Evolutionary conservation across 208 protist genomes (phyloP), one percentile per base, ranked within the genome.

Genomic region (Leishmania lainsoni): DNA sequence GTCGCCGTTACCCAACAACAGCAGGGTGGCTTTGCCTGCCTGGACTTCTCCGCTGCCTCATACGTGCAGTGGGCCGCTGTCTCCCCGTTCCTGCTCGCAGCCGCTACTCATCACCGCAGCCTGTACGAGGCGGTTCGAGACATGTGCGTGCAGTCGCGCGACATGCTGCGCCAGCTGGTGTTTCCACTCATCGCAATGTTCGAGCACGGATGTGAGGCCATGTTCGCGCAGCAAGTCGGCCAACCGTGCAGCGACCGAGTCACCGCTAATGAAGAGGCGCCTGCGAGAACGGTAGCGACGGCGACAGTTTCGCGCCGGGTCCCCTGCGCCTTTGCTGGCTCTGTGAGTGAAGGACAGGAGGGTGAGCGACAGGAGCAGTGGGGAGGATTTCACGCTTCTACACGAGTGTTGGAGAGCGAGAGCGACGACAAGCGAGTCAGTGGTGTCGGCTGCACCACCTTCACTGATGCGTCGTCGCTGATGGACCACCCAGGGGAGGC

Each of bases 111-210:
- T 14, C 84, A 94, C 74, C 65, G 76, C 16, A 79, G 80, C 14
- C 49, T 97, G 17, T 83, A 90, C 81, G 74, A 84, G 72, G 88
- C 85, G 2, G 74, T 97, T 68, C 74, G 85, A n/a, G 86, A 92
- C 45, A 92, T 97, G 91, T 97, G 93, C 69, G 78, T 79, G 20
- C 86, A 86, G 20, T 97, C 93, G 29, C 83, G 76, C 10, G 75
- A 80, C 22, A 86, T 97, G 81, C 81, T 97, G 54, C 88, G 92
- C 69, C 93, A 97, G 83, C 81, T 92, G 58, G 79, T 91, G 29
- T 97, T 92, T 79, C 77, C 87, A n/a, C 82, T 97, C 42, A 77
- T 92, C 52, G 81, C 93, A 0, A 87, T 82, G 66, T 93, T 95
- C 70, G 91, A 97, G 58, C 89, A 94, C 83, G 68, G 39, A 2